A percentile compares a stretch with the other conserved stretches of the same genome.
Conservation (phyloP, 2,329 filamentous ascomycete genomes). For the Biscogniauxia mediterranea region DNA sequence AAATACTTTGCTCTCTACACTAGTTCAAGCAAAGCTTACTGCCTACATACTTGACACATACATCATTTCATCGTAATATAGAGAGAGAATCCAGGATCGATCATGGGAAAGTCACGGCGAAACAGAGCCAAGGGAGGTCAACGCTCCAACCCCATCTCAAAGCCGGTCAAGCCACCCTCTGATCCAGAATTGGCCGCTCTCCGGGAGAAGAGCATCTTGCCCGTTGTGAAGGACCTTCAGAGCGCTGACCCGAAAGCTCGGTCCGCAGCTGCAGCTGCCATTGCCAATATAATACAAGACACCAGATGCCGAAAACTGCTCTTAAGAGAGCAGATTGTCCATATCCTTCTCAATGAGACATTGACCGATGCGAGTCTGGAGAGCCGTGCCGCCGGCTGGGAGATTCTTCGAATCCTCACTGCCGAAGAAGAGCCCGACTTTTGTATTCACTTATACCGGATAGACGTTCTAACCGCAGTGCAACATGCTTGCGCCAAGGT, state of each 20-base stretch:
- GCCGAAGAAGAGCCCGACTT: constrained; percentile 66
- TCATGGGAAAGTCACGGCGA: constrained; percentile 60
- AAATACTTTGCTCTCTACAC: too few relatives aligned
- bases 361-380: constrained; percentile 62
- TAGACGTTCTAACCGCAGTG: constrained; percentile 60
- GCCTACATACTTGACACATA: too few relatives aligned
- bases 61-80: neutral
- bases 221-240: constrained; percentile 59
- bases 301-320: constrained; percentile 62
- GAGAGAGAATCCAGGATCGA: constrained; percentile 12
- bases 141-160: constrained; percentile 55
- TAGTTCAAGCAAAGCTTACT: too few relatives aligned
- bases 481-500: constrained; percentile 55
- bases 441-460: constrained; percentile 61
- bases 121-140: constrained; percentile 48
- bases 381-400: constrained; percentile 66
- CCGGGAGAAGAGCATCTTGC: constrained; percentile 61
- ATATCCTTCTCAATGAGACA: constrained; percentile 61
- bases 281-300: constrained; percentile 63
- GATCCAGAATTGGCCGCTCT: constrained; percentile 64
- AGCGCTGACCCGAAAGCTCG: constrained; percentile 59
- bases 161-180: constrained; percentile 57
- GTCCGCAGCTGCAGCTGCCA: constrained; percentile 56
- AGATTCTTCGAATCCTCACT: constrained; percentile 59
- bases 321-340: constrained; percentile 64